Percentiles rank a stretch among this genome's conserved stretches.
Conservation (phyloP, 2,329 filamentous ascomycete genomes). For the Fusarium denticulatum region DNA sequence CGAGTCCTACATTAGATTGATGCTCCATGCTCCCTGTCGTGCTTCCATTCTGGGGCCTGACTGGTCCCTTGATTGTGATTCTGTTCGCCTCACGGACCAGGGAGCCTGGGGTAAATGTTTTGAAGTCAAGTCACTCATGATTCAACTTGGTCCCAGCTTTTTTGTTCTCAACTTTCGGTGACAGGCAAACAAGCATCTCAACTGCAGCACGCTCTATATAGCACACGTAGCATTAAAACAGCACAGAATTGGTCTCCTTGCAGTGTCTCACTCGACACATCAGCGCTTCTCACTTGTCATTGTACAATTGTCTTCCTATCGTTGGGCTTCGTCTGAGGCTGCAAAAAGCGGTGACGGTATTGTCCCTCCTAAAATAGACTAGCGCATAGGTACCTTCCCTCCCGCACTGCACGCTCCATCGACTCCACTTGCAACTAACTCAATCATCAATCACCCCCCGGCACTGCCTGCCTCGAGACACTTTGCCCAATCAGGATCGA, state of each 20-base stretch:
- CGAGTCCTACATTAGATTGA: conserved; percentile 24
- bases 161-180: background rate
- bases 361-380: conserved; percentile 27
- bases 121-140: conserved; percentile 18
- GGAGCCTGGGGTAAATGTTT: conserved; percentile 20
- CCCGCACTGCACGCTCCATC: conserved; percentile 22
- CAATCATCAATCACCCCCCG: conserved; percentile 18
- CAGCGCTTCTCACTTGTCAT: background rate
- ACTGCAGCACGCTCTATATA: conserved; percentile 1
- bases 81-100: conserved; percentile 38
- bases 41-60: conserved; percentile 29
- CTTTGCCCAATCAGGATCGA: conserved; percentile 32
- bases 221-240: background rate
- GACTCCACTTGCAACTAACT: conserved; percentile 5
- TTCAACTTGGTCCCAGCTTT: conserved; percentile 12
- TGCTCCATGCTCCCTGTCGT: conserved; percentile 24
- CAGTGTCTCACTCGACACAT: conserved; percentile 37
- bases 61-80: conserved; percentile 29
- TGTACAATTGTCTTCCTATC: conserved; percentile 17
- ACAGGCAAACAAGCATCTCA: background rate
- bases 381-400: conserved; percentile 24
- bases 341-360: conserved; percentile 45
- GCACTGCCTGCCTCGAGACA: conserved; percentile 24
- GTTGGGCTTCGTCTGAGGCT: conserved; percentile 30
- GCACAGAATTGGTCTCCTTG: conserved; percentile 23